Base-by-base conservation (phyloP, 768 basidiomycete species). In the Russula sp. region DNA sequence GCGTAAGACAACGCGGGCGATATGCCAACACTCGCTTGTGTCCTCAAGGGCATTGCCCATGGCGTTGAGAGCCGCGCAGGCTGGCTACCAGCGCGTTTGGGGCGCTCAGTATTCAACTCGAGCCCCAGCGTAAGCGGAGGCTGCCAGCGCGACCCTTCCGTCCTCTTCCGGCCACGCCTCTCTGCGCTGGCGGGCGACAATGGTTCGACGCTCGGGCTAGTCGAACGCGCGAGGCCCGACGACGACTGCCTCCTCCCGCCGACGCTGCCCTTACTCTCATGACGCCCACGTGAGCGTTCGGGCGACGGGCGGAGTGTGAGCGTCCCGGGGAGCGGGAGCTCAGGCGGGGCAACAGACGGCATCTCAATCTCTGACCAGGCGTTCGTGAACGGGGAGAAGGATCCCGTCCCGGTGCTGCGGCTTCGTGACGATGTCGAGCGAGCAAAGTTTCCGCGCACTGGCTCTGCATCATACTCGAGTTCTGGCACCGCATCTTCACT, bases 181-280 rank as follows among this genome's bases (percentile, higher is more conserved):
- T 63, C 62, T 20, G n/a, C 59, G 20, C 72, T 73, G 4, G 67
- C 50, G 2, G 84, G 84, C 0, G 83, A 84, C 8, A 74, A 68
- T 0, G 81, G 81, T 1, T 76, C 74, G 10, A 79, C 72, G 63
- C 79, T 80, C 0, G 81, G 81, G 71, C 81, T 83, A 9, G 77
- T 74, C 6, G 81, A 83, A 22, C 81, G 79, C 10, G 80, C 81
- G 22, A 68, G 59, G 13, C 64, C 70, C 73, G 32, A 56, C 72
- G 48, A 69, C 72, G 28, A 72, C 70, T 3, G 20, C 20, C 54
- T 78, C 77, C 24, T 78, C 77, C 46, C 79, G 75, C 34, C 46
- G 61, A 49, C 59, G 62, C 28, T 24, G 22, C 34, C 22, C 42
- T 65, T 65, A 30, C 18, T 36, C 10, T 50, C 49, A 44, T 51